A percentile compares a stretch with the other conserved stretches of the same genome.
phyloP scores from a whole-genome alignment of 2,329 filamentous ascomycete species.

The Graphium sp. region DNA sequence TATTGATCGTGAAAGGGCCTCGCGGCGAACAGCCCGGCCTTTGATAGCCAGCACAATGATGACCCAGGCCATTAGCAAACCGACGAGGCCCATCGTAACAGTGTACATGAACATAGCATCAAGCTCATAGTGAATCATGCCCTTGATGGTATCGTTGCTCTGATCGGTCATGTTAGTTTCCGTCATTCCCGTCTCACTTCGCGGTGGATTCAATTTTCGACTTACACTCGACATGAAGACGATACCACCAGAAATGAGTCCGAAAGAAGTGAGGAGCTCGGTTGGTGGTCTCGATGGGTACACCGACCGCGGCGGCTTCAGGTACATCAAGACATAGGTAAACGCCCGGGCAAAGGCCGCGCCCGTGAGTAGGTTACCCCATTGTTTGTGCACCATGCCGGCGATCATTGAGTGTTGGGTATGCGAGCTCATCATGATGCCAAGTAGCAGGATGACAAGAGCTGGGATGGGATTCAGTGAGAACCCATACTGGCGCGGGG shows the following conservation, averaged over 20 bases:
- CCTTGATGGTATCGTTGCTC: slow-evolving; percentile 58
- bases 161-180: slow-evolving; percentile 14
- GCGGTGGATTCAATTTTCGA: slow-evolving; percentile 9
- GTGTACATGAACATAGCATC: slow-evolving; percentile 93
- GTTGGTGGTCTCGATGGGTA: slow-evolving; percentile 75
- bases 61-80: slow-evolving; percentile 73
- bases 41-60: slow-evolving; percentile 67
- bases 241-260: slow-evolving; percentile 70
- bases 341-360: slow-evolving; percentile 62
- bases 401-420: slow-evolving; percentile 72
- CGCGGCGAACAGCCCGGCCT: slow-evolving; percentile 56
- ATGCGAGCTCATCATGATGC: slow-evolving; percentile 91
- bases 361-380: slow-evolving; percentile 71
- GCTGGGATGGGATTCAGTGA: slow-evolving; percentile 82
- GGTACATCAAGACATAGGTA: slow-evolving; percentile 66
- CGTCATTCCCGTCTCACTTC: background rate
- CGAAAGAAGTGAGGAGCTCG: slow-evolving; percentile 76
- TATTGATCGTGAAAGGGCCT: slow-evolving; percentile 12
- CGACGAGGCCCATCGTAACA: slow-evolving; percentile 67
- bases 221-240: slow-evolving; percentile 84
- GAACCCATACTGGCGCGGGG: slow-evolving; percentile 52
- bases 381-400: slow-evolving; percentile 85
- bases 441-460: slow-evolving; percentile 70
- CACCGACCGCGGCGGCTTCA: slow-evolving; percentile 65
- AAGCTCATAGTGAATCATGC: slow-evolving; percentile 61